phyloP scores from a whole-genome alignment of 2,329 filamentous ascomycete species.

The Gaeumannomyces tritici region DNA sequence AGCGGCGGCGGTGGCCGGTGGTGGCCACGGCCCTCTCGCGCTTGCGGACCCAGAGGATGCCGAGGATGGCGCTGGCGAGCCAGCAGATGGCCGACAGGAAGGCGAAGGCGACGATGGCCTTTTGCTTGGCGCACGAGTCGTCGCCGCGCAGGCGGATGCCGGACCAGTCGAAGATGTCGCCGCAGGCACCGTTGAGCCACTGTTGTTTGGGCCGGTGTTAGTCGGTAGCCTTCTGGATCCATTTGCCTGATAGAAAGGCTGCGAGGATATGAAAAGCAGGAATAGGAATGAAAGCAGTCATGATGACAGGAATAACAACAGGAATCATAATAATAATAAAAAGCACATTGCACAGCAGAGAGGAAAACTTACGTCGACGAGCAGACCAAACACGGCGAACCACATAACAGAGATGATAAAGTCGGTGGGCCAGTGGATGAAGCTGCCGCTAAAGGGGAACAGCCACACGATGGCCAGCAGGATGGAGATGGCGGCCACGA shows the following conservation, averaged over 20 bases:
- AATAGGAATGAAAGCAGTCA: no score
- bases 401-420: slow-evolving; percentile 58
- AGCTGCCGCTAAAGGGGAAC: slow-evolving; percentile 57
- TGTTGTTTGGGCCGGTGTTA: slow-evolving; percentile 14
- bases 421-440: slow-evolving; percentile 64
- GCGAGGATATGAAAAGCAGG: no score
- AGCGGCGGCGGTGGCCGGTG: slow-evolving; percentile 23
- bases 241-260: neutral
- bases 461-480: slow-evolving; percentile 63
- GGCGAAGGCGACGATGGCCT: slow-evolving; percentile 60
- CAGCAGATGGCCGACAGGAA: slow-evolving; percentile 65
- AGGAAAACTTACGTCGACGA: slow-evolving; percentile 45
- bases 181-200: slow-evolving; percentile 38
- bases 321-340: no score
- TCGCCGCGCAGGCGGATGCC: slow-evolving; percentile 37
- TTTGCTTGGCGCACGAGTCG: slow-evolving; percentile 57
- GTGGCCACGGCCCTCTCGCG: slow-evolving; percentile 17
- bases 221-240: slow-evolving; percentile 3
- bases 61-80: slow-evolving; percentile 54
- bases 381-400: slow-evolving; percentile 60
- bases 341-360: neutral
- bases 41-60: slow-evolving; percentile 42
- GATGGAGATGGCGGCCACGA: slow-evolving; percentile 60
- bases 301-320: no score
- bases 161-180: slow-evolving; percentile 50